Base-by-base conservation (phyloP, 345 rosid genomes). In the Hevea brasiliensis region DNA sequence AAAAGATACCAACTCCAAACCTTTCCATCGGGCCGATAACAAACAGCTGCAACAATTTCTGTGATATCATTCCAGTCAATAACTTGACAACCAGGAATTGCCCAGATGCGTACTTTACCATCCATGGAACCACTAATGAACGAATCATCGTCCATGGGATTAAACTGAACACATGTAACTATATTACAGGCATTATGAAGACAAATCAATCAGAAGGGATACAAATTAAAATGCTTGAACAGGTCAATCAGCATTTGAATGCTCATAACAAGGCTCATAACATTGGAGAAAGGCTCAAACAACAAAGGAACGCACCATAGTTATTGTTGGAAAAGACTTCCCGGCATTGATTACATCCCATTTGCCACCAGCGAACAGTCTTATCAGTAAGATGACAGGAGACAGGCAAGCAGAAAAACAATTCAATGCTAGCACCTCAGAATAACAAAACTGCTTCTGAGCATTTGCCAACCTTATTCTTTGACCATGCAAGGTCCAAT, bases 301-400 rank as follows among this genome's bases (percentile, higher is more conserved):
- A 44, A 77, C 29, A 32, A n/a, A 72, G 57, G 42, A n/a, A 21
- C 60, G 11, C 63, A 84, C 90, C 88, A 75, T 81, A 84, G 66
- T 81, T 74, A 63, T 73, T 82, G 67, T 82, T 88, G 51, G 65
- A 71, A 74, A 84, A 87, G 23, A 83, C 81, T 60, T 74, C 57
- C 11, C 70, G 77, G 73, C 88, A 84, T 32, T 74, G 63, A n/a
- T 77, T 73, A 41, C 54, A 61, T 74, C 90, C 88, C 57, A 84
- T 80, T 84, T 79, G 79, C 90, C 90, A 87, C 67, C 84, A 61
- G 17, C 86, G 85, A 66, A 87, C 90, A 14, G 90, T 87, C 69
- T 83, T 87, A 72, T 87, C 90, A 53, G 72, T 82, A 84, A 32
- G 90, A 81, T 55, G 90, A 87, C 35, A 87, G 73, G 20, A 87